Evolutionary conservation across 2,329 filamentous ascomycete genomes (phyloP).

Genomic region (Neophaeococcomyces mojaviensis): DNA sequence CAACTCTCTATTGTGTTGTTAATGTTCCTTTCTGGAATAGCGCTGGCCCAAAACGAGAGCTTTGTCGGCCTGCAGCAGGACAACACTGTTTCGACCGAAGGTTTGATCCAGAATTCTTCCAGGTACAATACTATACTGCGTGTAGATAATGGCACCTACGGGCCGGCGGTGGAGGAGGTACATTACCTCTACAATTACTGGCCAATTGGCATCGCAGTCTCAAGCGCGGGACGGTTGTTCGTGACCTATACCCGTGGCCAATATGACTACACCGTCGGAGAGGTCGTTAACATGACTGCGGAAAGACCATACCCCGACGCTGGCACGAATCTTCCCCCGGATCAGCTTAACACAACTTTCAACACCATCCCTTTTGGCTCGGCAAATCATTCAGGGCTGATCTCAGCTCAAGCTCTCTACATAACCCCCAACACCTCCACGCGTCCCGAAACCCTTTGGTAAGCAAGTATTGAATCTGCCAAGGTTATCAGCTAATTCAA

Average conservation of each 20-base stretch:
- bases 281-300: constrained; percentile 40
- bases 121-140: constrained; percentile 26
- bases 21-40: not conserved
- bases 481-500: no score
- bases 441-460: constrained; percentile 38
- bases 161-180: constrained; percentile 41
- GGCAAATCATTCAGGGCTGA: constrained; percentile 33
- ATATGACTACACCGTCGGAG: constrained; percentile 42
- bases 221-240: constrained; percentile 37
- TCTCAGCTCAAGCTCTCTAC: constrained; percentile 41
- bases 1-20: no score
- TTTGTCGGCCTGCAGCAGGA: constrained; percentile 10
- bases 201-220: constrained; percentile 40
- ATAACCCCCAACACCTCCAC: constrained; percentile 32
- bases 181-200: constrained; percentile 44
- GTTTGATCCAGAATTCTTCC: constrained; percentile 10
- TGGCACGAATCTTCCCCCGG: constrained; percentile 29
- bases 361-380: constrained; percentile 40
- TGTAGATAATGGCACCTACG: constrained; percentile 42
- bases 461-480: no score
- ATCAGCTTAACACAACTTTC: constrained; percentile 32
- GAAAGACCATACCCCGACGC: constrained; percentile 40
- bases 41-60: constrained; percentile 6
- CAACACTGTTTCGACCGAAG: constrained; percentile 12
- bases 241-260: constrained; percentile 40